These are phyloP conservation scores for Yarrowia osloensis DNA, from an alignment of 805 yeast genomes.

Conservation along the genomic window DNA sequence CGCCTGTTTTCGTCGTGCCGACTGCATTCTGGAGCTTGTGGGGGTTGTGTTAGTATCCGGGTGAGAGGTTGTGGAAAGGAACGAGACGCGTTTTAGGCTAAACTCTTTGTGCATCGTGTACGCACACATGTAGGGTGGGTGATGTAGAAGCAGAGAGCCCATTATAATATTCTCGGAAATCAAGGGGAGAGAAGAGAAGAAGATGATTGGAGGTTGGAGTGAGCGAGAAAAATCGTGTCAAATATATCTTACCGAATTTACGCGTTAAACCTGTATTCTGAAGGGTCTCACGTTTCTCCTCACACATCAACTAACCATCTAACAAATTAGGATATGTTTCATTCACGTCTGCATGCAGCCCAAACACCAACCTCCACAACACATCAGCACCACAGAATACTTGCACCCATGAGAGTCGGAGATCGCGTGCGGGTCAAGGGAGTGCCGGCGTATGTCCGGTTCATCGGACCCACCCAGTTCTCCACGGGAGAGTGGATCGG, in stretches of 20 bases:
- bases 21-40: not conserved
- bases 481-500: constrained; percentile 68
- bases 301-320: too few species aligned
- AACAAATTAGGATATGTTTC: not conserved
- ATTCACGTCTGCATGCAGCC: not conserved
- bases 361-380: not conserved
- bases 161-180: too few species aligned
- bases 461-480: constrained; percentile 63
- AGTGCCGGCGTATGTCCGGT: constrained; percentile 50
- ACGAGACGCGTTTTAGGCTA: constrained; percentile 18
- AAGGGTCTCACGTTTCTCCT: not conserved
- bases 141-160: not conserved
- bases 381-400: not conserved
- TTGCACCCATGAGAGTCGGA: constrained; percentile 32
- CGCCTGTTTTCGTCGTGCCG: constrained; percentile 22
- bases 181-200: not conserved
- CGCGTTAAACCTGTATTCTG: not conserved
- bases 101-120: not conserved
- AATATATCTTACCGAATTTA: not conserved
- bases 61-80: not conserved
- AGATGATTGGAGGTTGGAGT: not conserved
- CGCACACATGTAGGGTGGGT: not conserved
- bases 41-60: not conserved
- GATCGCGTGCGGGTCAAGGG: constrained; percentile 41
- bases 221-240: not conserved